These are phyloP conservation scores for Voacanga thouarsii DNA, from an alignment of 257 asterid genomes.

Conservation along the genomic window DNA sequence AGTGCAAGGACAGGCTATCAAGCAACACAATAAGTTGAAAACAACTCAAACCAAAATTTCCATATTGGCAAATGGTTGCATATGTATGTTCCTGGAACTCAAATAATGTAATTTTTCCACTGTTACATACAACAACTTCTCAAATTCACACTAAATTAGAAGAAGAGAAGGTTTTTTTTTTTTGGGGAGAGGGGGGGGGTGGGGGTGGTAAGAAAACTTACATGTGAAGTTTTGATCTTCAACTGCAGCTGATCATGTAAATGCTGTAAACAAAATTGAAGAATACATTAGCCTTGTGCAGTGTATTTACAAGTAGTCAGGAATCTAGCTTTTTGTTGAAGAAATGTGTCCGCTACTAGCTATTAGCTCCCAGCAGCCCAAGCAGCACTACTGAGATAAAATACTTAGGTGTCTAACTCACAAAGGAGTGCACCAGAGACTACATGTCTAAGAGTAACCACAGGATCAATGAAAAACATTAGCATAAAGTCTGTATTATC, in stretches of 20 bases:
- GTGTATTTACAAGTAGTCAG: neutral
- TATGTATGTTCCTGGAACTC: neutral
- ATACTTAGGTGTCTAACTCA: neutral
- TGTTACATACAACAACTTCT: neutral
- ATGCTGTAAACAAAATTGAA: slow-evolving; percentile 49
- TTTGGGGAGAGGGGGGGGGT: no score
- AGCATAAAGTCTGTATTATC: neutral
- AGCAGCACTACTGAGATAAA: neutral
- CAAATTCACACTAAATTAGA: slow-evolving; percentile 1
- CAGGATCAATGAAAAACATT: neutral
- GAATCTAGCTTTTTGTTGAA: neutral
- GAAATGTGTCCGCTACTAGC: neutral
- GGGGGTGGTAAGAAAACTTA: slow-evolving; percentile 40
- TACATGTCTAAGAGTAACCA: neutral
- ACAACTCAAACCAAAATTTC: neutral
- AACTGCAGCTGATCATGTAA: slow-evolving; percentile 84
- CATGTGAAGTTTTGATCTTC: slow-evolving; percentile 86
- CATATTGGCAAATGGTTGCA: neutral
- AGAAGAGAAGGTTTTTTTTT: no score
- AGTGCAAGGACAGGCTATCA: neutral
- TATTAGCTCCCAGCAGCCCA: neutral
- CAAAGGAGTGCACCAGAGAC: neutral
- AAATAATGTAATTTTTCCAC: neutral
- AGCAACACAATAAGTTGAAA: neutral
- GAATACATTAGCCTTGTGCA: slow-evolving; percentile 8